These are phyloP conservation scores for Daedalea quercina DNA, from an alignment of 768 basidiomycete species.

Conservation along the genomic window DNA sequence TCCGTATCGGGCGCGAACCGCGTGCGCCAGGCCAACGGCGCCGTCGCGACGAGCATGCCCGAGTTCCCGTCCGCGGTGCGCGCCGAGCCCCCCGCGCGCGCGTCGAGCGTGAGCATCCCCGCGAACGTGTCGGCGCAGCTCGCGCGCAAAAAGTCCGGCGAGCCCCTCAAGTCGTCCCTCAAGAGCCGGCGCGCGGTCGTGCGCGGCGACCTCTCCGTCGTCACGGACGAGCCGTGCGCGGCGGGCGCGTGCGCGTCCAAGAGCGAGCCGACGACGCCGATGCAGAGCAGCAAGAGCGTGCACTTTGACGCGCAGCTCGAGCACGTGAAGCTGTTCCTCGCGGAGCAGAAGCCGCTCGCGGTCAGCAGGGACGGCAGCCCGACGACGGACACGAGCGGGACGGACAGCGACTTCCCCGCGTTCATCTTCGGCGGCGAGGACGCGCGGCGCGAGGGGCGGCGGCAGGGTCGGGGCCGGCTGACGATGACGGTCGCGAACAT, in stretches of 20 bases:
- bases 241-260: slow-evolving; percentile 32
- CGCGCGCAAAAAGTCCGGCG: slow-evolving; percentile 89
- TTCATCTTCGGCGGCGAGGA: slow-evolving; percentile 55
- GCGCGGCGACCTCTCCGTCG: slow-evolving; percentile 43
- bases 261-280: slow-evolving; percentile 81
- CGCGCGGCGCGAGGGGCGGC: slow-evolving; percentile 23
- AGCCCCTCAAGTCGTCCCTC: slow-evolving; percentile 86
- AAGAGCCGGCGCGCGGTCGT: slow-evolving; percentile 55
- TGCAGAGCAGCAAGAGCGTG: slow-evolving; percentile 64
- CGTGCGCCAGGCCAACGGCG: not conserved
- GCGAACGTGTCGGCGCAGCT: slow-evolving; percentile 35
- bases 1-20: not conserved
- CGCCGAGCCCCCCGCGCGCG: slow-evolving; percentile 4
- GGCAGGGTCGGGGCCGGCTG: slow-evolving; percentile 23
- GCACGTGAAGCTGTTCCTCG: slow-evolving; percentile 89
- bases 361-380: slow-evolving; percentile 90
- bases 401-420: slow-evolving; percentile 70
- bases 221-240: slow-evolving; percentile 32
- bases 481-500: slow-evolving; percentile 14
- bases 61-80: slow-evolving; percentile 2
- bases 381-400: slow-evolving; percentile 72
- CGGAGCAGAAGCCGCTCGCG: slow-evolving; percentile 91
- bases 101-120: slow-evolving; percentile 11
- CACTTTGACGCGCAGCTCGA: slow-evolving; percentile 92
- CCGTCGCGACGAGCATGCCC: not conserved